Conservation (phyloP, 2,329 filamentous ascomycete species). For the Xylariaceae sp. region DNA sequence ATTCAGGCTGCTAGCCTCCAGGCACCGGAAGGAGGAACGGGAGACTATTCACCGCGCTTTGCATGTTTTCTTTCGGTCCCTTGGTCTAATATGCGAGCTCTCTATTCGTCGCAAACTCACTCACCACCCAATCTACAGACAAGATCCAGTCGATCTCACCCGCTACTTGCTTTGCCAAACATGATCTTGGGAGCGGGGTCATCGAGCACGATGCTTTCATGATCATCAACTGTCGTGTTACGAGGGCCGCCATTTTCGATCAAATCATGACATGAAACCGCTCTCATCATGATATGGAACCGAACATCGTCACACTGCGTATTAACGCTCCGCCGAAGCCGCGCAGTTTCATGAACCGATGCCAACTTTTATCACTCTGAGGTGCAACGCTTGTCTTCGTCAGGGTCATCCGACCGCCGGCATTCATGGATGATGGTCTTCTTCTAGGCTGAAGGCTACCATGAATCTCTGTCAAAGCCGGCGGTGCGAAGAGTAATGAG, state of each 20-base stretch:
- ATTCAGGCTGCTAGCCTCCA: neutral
- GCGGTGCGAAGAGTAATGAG: too few relatives aligned
- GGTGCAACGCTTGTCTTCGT: too few relatives aligned
- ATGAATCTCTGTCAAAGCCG: too few relatives aligned
- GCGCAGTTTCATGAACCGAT: neutral
- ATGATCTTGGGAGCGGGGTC: slow-evolving; percentile 45
- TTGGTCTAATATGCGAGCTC: neutral
- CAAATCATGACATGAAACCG: slow-evolving; percentile 50
- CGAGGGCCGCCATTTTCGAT: slow-evolving; percentile 47
- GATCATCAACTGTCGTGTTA: slow-evolving; percentile 39
- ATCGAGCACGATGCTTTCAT: slow-evolving; percentile 39
- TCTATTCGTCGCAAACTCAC: neutral
- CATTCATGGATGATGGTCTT: too few relatives aligned
- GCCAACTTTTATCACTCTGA: too few relatives aligned
- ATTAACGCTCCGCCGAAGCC: neutral
- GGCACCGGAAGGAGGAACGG: neutral
- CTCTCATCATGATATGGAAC: slow-evolving; percentile 44
- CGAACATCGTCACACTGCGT: slow-evolving; percentile 28
- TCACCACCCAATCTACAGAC: neutral
- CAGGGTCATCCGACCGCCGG: too few relatives aligned
- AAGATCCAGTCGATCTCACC: neutral
- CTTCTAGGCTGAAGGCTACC: too few relatives aligned
- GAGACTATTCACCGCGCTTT: too few relatives aligned
- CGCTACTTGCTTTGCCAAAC: slow-evolving; percentile 28
- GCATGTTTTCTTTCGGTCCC: too few relatives aligned